phyloP scores from a whole-genome alignment of 2,329 filamentous ascomycete species.

The Endocalyx cinctus region DNA sequence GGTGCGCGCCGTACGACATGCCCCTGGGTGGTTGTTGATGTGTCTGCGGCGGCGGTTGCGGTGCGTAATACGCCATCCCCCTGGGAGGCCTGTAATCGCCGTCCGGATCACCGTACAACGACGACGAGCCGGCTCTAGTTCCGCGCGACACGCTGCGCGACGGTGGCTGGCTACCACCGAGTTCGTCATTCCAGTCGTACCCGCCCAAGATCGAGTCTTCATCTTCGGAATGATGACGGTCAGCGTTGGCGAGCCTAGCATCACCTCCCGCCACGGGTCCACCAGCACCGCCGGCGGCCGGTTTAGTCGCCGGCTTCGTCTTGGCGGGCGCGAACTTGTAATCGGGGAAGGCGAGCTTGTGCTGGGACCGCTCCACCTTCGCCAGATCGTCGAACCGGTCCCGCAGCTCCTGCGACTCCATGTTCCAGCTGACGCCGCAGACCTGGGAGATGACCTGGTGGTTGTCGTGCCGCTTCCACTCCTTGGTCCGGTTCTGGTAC shows the following conservation, averaged over 20 bases:
- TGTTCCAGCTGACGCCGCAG: conserved; percentile 81
- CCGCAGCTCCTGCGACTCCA: conserved; percentile 70
- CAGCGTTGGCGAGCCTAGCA: conserved; percentile 6
- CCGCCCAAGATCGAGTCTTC: conserved; percentile 43
- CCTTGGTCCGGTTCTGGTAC: conserved; percentile 81
- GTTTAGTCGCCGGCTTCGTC: conserved; percentile 35
- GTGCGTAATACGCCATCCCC: conserved; percentile 5
- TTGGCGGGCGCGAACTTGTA: conserved; percentile 95
- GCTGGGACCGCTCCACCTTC: conserved; percentile 75
- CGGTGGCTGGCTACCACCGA: conserved; percentile 22
- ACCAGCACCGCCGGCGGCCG: conserved; percentile 12
- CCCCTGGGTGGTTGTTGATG: conserved; percentile 8
- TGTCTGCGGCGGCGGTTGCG: conserved; percentile 14
- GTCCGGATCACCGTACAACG: conserved; percentile 25
- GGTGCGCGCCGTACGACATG: conserved; percentile 12
- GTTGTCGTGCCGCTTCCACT: conserved; percentile 78
- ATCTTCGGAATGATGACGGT: conserved; percentile 31
- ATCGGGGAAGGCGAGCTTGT: conserved; percentile 76
- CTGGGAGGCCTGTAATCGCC: conserved; percentile 24
- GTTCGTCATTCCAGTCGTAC: conserved; percentile 37
- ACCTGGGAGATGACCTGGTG: conserved; percentile 88
- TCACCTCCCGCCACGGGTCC: conserved; percentile 7
- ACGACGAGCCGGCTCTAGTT: conserved; percentile 17
- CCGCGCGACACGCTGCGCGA: conserved; percentile 26
- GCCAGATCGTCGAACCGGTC: conserved; percentile 76